Conservation (phyloP, 345 rosid genomes). For the Psidium friedrichsthalianum region DNA sequence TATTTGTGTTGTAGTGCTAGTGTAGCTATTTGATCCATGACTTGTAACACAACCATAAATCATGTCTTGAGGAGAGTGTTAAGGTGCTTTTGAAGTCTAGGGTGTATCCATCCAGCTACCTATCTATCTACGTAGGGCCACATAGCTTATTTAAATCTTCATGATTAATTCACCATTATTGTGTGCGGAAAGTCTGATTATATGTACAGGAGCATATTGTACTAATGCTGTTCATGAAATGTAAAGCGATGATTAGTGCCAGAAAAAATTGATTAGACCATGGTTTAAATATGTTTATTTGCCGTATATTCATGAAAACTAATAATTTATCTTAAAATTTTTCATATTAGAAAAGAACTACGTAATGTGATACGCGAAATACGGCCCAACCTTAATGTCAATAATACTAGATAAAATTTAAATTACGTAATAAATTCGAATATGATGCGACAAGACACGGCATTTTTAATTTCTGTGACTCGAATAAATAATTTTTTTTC, state of each 20-base stretch:
- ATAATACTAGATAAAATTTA: neutral
- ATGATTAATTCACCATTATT: neutral
- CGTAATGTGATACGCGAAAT: neutral
- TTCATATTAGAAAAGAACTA: neutral
- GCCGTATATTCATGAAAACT: accelerated
- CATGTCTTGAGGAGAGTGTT: neutral
- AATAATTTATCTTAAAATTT: neutral
- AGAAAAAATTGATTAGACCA: neutral
- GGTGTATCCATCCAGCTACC: neutral
- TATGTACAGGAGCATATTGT: neutral
- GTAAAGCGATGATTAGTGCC: neutral
- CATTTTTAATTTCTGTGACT: neutral
- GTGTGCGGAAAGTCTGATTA: neutral
- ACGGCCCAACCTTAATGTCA: accelerated
- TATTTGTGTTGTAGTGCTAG: neutral
- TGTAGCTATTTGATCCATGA: neutral
- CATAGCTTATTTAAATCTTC: neutral
- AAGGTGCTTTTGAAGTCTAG: neutral
- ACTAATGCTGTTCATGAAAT: neutral
- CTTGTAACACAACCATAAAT: neutral
- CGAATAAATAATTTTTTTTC: accelerated
- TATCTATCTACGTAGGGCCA: neutral
- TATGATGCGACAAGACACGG: accelerated
- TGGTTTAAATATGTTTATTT: neutral
- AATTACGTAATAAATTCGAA: neutral